phyloP scores from a whole-genome alignment of 352 stramenopile species.

The Pythium phragmiticola region DNA sequence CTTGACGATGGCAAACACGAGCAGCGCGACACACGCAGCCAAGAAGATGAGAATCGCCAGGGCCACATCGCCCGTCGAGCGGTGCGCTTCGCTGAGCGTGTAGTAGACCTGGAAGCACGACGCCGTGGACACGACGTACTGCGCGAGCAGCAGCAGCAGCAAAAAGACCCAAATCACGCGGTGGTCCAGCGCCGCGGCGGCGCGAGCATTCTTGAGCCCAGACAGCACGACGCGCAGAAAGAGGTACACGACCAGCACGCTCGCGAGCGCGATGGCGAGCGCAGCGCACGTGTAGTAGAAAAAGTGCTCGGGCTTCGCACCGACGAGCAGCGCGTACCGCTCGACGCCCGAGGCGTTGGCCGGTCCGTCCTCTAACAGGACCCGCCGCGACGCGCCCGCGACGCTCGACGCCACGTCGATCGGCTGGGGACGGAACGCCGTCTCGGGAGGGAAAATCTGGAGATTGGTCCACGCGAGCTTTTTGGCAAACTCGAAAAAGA shows the following conservation, averaged over 20 bases:
- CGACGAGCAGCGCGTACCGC: conserved; percentile 37
- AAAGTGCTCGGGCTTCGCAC: conserved; percentile 37
- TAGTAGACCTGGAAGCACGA: conserved; percentile 50
- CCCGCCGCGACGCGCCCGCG: neutral
- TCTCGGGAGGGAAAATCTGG: conserved; percentile 36
- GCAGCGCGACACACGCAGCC: conserved; percentile 32
- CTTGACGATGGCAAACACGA: conserved; percentile 43
- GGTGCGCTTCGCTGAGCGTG: conserved; percentile 9
- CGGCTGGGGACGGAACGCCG: conserved; percentile 12
- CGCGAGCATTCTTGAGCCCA: conserved; percentile 22
- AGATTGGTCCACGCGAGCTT: conserved; percentile 60
- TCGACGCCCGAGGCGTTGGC: conserved; percentile 27
- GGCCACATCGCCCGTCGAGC: conserved; percentile 15
- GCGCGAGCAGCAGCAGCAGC: conserved; percentile 39
- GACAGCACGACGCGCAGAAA: conserved; percentile 29
- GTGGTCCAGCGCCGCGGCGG: conserved; percentile 33
- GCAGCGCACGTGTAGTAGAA: conserved; percentile 52
- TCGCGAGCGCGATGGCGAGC: conserved; percentile 26
- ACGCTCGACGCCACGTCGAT: neutral
- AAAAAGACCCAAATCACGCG: conserved; percentile 42
- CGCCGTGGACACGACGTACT: conserved; percentile 50
- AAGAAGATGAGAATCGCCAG: conserved; percentile 32
- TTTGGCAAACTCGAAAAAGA: conserved; percentile 46
- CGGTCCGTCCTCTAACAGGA: neutral
- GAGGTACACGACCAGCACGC: conserved; percentile 36